These are phyloP conservation scores for Phytophthora kernoviae DNA, from an alignment of 352 stramenopile species.

Conservation along the genomic window DNA sequence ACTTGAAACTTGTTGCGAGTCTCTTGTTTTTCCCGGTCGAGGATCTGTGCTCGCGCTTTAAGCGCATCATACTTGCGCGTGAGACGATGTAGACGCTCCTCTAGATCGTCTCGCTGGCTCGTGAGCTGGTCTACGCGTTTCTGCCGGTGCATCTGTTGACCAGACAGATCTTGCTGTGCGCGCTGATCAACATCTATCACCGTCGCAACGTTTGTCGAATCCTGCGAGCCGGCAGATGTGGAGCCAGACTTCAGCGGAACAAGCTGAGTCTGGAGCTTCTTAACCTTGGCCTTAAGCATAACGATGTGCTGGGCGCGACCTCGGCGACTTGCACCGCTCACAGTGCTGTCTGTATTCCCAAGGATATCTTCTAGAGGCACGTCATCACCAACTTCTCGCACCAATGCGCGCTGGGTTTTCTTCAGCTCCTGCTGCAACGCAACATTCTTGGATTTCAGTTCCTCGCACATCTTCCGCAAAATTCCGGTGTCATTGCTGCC, in stretches of 20 bases:
- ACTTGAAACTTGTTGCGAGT: slow-evolving; percentile 68
- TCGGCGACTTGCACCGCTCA: slow-evolving; percentile 37
- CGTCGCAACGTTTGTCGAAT: background rate
- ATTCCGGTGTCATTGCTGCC: slow-evolving; percentile 1
- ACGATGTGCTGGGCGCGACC: slow-evolving; percentile 85
- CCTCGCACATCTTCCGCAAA: slow-evolving; percentile 60
- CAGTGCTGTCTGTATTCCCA: slow-evolving; percentile 27
- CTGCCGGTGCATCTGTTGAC: slow-evolving; percentile 64
- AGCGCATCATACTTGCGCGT: slow-evolving; percentile 68
- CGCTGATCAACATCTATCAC: slow-evolving; percentile 61
- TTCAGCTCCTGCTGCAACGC: slow-evolving; percentile 68
- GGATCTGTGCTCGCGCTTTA: slow-evolving; percentile 65
- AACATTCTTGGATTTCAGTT: slow-evolving; percentile 63
- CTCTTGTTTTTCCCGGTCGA: slow-evolving; percentile 80
- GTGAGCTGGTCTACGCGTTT: slow-evolving; percentile 66
- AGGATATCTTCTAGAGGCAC: slow-evolving; percentile 57
- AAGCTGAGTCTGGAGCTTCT: slow-evolving; percentile 66
- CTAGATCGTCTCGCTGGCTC: slow-evolving; percentile 58
- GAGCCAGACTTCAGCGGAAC: slow-evolving; percentile 3
- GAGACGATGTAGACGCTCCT: slow-evolving; percentile 58
- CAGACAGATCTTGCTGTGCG: slow-evolving; percentile 63
- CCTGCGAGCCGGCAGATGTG: background rate
- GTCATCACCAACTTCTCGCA: slow-evolving; percentile 70
- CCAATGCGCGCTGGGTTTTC: slow-evolving; percentile 68
- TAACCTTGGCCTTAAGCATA: slow-evolving; percentile 84